Percentiles rank a stretch among this genome's conserved stretches.
phyloP scores from a whole-genome alignment of 257 asterid species.

The Capsicum pubescens region DNA sequence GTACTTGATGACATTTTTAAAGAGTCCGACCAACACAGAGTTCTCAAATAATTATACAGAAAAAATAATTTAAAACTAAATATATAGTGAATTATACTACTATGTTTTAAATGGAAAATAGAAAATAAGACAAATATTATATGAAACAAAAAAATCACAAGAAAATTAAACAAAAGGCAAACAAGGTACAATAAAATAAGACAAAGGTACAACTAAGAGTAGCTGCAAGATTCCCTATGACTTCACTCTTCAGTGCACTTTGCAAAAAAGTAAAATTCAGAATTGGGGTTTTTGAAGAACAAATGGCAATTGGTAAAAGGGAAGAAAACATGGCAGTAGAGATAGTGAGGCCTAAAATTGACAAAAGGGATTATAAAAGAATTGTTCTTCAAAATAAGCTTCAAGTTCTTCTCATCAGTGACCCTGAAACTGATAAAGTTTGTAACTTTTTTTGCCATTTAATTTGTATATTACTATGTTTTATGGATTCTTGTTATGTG shows the following conservation, averaged over 20 bases:
- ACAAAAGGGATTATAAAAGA: slow-evolving; percentile 76
- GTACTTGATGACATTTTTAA: too few species aligned
- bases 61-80: too few species aligned
- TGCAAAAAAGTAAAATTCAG: background rate
- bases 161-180: too few species aligned
- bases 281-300: background rate
- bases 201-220: too few species aligned
- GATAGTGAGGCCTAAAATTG: slow-evolving; percentile 85
- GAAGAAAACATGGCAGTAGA: slow-evolving; percentile 45
- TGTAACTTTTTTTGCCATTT: background rate
- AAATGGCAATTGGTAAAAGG: slow-evolving; percentile 58
- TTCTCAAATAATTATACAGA: too few species aligned
- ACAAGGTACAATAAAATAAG: too few species aligned
- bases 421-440: slow-evolving; percentile 95
- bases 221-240: background rate
- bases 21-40: too few species aligned
- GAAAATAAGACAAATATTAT: too few species aligned
- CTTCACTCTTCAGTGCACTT: too few species aligned
- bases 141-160: too few species aligned
- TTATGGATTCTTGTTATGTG: background rate
- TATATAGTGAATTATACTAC: too few species aligned
- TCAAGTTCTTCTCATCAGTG: slow-evolving; percentile 87
- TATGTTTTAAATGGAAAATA: too few species aligned
- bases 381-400: slow-evolving; percentile 74
- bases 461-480: background rate